Percentiles rank a stretch among this genome's conserved stretches.
phyloP scores from a whole-genome alignment of 345 rosid genomes.

The Tarenaya hassleriana region DNA sequence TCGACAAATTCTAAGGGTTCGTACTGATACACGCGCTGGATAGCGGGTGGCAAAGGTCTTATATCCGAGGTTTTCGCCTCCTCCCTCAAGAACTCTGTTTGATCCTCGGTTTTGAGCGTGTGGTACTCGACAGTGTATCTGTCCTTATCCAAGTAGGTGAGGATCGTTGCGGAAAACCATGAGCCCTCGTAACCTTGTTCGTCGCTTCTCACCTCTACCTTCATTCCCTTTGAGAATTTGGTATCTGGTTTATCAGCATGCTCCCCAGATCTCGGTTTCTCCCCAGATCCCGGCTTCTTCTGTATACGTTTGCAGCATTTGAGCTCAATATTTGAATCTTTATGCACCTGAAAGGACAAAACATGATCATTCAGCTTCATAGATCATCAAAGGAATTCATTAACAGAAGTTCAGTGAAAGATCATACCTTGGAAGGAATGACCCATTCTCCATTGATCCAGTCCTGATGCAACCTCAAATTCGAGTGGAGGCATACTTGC shows the following conservation, averaged over 20 bases:
- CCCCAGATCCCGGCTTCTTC: too few relatives aligned
- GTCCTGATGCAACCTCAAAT: slow-evolving; percentile 45
- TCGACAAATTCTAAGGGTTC: slow-evolving; percentile 23
- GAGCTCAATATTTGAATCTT: too few relatives aligned
- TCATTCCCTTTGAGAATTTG: slow-evolving; percentile 23
- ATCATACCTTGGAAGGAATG: slow-evolving; percentile 16
- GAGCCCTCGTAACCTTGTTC: slow-evolving; percentile 36
- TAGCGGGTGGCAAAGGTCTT: slow-evolving; percentile 37
- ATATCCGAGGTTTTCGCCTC: slow-evolving; percentile 27
- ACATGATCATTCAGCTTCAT: too few relatives aligned
- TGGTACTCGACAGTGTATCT: slow-evolving; percentile 29
- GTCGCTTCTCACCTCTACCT: slow-evolving; percentile 34
- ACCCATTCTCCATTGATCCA: slow-evolving; percentile 45
- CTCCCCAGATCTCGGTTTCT: too few relatives aligned
- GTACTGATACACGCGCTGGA: slow-evolving; percentile 8
- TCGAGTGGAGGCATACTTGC: slow-evolving; percentile 24
- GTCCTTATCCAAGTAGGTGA: slow-evolving; percentile 5
- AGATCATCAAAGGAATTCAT: too few relatives aligned
- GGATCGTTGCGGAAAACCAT: slow-evolving; percentile 29
- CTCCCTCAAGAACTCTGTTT: slow-evolving; percentile 33
- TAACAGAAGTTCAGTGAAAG: too few relatives aligned
- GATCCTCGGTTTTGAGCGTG: slow-evolving; percentile 33
- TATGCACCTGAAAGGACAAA: too few relatives aligned
- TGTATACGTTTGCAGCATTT: too few relatives aligned
- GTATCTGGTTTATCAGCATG: neutral